Base-by-base conservation (phyloP, 768 basidiomycete species). In the Dioszegia hungarica region DNA sequence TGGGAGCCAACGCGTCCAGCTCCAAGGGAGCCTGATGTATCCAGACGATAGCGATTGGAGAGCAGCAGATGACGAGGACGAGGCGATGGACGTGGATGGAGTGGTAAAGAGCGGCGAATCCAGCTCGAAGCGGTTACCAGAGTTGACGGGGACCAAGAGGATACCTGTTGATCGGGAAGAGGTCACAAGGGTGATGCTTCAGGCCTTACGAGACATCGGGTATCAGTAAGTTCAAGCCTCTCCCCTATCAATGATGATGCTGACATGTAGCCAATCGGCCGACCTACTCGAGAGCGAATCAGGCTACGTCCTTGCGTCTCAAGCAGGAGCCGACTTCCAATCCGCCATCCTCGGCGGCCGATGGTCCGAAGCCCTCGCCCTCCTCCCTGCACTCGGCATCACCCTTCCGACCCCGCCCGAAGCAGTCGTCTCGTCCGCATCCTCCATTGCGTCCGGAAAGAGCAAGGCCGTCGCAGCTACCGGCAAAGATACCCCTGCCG, bases 281-380 rank as follows among this genome's bases (percentile, higher is more conserved):
- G 83, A 85, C 17, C 87, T 86, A 1, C 81, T 97, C 51, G 90
- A 95, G 77, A 87, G 86, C 4, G 92, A 97, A 77, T 95, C 92
- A 8, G 93, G 92, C 5, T 94, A 89, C 77, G 79, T 84, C 36
- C 82, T 93, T 79, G 91, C 95, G 72, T 80, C 84, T 20, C 78
- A 83, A 15, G 81, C 86, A 59, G 90, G 93, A 5, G 80, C 86
- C 2, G 83, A 86, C 56, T 93, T 97, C 73, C 82, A 89, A 62
- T 81, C 84, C 48, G 84, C 86, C 69, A 84, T 97, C 55, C 78
- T 91, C 38, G 83, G 85, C 33, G 92, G 87, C 4, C 78, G 83
- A 54, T 97, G 92, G 92, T 73, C 80, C 9, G 84, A 86, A 65
- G 90, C 90, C 15, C 86, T 90, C 71, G 80, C 79, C 22, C 79